phyloP scores from a whole-genome alignment of 2,329 filamentous ascomycete species.

The Colletotrichum destructivum region DNA sequence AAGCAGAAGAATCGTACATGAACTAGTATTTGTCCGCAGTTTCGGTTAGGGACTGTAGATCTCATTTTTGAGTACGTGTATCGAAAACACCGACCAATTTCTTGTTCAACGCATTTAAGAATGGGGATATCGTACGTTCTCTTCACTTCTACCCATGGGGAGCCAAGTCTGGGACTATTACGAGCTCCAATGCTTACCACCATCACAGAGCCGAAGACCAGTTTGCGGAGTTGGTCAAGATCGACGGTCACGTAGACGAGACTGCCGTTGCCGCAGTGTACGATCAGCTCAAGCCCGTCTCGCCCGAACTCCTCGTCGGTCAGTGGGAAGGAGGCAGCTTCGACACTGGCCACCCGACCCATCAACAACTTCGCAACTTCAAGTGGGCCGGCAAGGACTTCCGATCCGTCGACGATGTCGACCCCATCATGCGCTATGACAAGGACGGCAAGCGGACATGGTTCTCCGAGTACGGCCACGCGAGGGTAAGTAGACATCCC shows the following conservation, averaged over 20 bases:
- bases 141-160: not conserved
- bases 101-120: not conserved
- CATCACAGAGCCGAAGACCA: conserved; percentile 3
- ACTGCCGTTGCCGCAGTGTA: conserved; percentile 29
- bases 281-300: conserved; percentile 45
- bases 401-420: conserved; percentile 48
- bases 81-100: no score
- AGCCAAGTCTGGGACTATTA: no score
- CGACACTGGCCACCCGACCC: conserved; percentile 47
- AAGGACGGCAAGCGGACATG: conserved; percentile 38
- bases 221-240: not conserved
- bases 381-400: conserved; percentile 53
- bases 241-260: conserved; percentile 3
- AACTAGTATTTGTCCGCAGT: not conserved
- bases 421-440: conserved; percentile 48
- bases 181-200: no score
- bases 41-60: not conserved
- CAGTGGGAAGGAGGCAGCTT: conserved; percentile 50
- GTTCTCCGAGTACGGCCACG: conserved; percentile 38
- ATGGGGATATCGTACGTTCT: conserved; percentile 10
- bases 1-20: not conserved
- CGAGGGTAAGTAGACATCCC: conserved; percentile 25
- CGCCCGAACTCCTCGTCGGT: conserved; percentile 47
- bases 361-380: conserved; percentile 44
- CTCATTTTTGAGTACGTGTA: no score